Percentiles rank a stretch among this genome's conserved stretches.
phyloP scores from a whole-genome alignment of 164 flowering plant genomes.

The Vitis cinerea region DNA sequence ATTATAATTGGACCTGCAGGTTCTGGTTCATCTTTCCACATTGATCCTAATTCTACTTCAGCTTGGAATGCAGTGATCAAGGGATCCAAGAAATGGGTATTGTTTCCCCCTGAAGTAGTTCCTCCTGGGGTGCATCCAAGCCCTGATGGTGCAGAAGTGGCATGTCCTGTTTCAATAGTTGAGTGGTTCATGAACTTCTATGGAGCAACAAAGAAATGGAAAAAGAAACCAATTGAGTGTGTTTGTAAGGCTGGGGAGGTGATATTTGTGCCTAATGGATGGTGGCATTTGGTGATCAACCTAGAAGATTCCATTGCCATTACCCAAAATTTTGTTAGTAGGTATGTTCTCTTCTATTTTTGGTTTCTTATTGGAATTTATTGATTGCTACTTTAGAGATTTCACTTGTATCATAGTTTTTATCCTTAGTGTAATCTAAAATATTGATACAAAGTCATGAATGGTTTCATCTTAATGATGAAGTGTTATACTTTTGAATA shows the following conservation, averaged over 20 bases:
- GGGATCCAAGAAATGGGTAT: conserved; percentile 95
- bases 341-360: conserved; percentile 37
- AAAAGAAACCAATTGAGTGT: conserved; percentile 82
- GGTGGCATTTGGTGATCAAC: conserved; percentile 99
- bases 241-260: conserved; percentile 95
- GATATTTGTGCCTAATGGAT: conserved; percentile 92
- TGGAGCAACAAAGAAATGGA: conserved; percentile 67
- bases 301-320: conserved; percentile 95
- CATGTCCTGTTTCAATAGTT: conserved; percentile 90
- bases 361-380: not conserved
- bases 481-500: not conserved
- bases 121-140: conserved; percentile 99
- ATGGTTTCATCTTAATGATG: not conserved
- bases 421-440: not conserved
- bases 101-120: conserved; percentile 89
- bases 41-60: conserved; percentile 98
- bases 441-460: not conserved
- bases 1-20: conserved; percentile 90
- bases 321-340: conserved; percentile 94
- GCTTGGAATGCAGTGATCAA: conserved; percentile 97
- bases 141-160: conserved; percentile 97
- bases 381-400: not conserved
- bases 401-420: not conserved
- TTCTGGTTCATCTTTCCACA: conserved; percentile 85
- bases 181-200: conserved; percentile 99